Conservation (phyloP, 2,329 filamentous ascomycete genomes). For the Pestalotiopsis sp. region DNA sequence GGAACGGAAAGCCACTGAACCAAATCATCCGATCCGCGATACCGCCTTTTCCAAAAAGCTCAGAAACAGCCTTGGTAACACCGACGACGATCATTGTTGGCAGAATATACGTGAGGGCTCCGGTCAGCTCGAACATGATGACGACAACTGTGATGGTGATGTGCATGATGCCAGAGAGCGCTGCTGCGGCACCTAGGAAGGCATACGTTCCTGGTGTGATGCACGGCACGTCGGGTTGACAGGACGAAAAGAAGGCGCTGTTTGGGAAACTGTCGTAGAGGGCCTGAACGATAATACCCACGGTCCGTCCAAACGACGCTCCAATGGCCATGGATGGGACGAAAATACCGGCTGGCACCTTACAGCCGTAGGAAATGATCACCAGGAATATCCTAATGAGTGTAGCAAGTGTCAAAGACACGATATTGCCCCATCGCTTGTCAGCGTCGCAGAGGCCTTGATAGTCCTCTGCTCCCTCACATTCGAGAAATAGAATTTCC, state of each 20-base stretch:
- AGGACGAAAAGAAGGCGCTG: constrained; percentile 85
- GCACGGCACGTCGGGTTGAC: constrained; percentile 88
- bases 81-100: constrained; percentile 99
- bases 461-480: constrained; percentile 86
- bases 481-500: constrained; percentile 96
- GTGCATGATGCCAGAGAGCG: constrained; percentile 96
- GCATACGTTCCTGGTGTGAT: constrained; percentile 98
- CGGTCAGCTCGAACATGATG: constrained; percentile 99
- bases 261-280: constrained; percentile 82
- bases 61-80: constrained; percentile 90
- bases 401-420: constrained; percentile 79
- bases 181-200: constrained; percentile 88
- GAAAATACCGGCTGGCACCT: constrained; percentile 96
- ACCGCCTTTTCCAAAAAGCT: constrained; percentile 90
- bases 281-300: constrained; percentile 93
- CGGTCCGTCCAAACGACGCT: constrained; percentile 87
- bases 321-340: constrained; percentile 98
- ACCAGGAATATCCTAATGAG: constrained; percentile 81
- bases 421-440: constrained; percentile 76
- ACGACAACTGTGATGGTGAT: constrained; percentile 96
- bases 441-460: constrained; percentile 83
- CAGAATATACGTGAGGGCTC: constrained; percentile 94
- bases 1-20: constrained; percentile 95
- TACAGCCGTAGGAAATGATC: constrained; percentile 96
- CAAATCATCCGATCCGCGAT: constrained; percentile 99